Evolutionary conservation across 441 rosid genomes (phyloP), one percentile per base, ranked within the genome.

Genomic region (Macaranga tanarius): DNA sequence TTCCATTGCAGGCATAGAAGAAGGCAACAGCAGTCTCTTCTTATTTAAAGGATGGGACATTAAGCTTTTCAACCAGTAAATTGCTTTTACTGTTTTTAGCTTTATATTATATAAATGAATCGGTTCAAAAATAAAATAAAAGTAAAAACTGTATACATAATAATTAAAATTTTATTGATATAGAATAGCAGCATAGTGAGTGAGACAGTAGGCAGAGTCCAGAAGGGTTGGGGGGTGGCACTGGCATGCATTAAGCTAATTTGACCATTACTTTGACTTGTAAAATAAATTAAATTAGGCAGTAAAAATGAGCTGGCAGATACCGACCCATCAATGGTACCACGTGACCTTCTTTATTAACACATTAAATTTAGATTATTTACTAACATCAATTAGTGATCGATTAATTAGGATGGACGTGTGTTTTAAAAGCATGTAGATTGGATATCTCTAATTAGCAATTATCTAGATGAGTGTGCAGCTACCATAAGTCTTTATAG

Each of bases 221-320:
- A 67, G 63, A 66, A 23, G 65, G 61, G 70, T 51, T 64, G 40
- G 54, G 69, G 59, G 50, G 50, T 45, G 50, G 50, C 50, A 3
- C 11, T 65, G 67, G 77, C 77, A 74, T 63, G 75, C 82, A 70
- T 44, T 16, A 80, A 2, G 56, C 22, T 69, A 61, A 12, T 62
- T 71, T 70, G 79, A 76, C 75, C 38, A 57, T 54, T 57, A 65
- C 77, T 81, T 88, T 83, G 92, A 85, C 93, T 80, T 76, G 81
- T 19, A 69, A 5, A 5, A 5, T 42, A 9, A 42, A 67, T 82
- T 76, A 77, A 72, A 79, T 78, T 52, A 69, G 78, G 40, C 77
- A 65, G 82, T 72, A 67, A 78, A 65, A 76, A 73, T 87, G 88
- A 87, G 92, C 89, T 91, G 96, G 85, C 90, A 52, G 89, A 87